Evolutionary conservation across 306 rosid genomes (phyloP).

Genomic region (Mimosa bimucronata): DNA sequence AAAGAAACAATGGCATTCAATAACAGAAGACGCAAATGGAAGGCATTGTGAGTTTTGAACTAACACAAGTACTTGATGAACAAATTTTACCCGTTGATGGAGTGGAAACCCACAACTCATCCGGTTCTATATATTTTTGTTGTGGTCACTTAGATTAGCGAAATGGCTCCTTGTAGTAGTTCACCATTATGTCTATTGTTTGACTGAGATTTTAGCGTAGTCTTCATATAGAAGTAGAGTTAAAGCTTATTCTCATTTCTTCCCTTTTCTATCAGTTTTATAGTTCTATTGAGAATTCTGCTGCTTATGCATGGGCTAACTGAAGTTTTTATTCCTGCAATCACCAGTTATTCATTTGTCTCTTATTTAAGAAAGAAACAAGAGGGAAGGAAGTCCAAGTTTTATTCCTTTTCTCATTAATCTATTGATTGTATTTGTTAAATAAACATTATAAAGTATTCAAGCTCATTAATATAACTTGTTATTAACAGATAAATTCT

Average conservation of each 20-base stretch:
- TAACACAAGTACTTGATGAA: neutral
- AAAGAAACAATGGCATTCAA: neutral
- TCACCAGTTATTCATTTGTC: slow-evolving; percentile 1
- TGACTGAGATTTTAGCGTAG: slow-evolving; percentile 5
- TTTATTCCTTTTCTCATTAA: neutral
- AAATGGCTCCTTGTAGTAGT: neutral
- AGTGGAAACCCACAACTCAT: neutral
- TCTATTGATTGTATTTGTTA: neutral
- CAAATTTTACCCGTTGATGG: neutral
- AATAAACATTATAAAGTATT: neutral
- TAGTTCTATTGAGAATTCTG: slow-evolving; percentile 22
- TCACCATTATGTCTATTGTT: neutral
- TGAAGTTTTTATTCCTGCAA: neutral
- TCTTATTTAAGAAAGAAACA: slow-evolving; percentile 10
- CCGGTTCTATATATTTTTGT: slow-evolving; percentile 4
- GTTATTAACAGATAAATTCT: slow-evolving; percentile 1
- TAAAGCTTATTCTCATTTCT: slow-evolving; percentile 4
- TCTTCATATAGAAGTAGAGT: slow-evolving; percentile 1
- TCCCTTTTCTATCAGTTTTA: neutral
- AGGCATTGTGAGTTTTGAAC: neutral
- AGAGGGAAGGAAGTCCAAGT: neutral
- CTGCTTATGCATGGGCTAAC: neutral
- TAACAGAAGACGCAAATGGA: neutral
- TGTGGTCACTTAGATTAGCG: neutral
- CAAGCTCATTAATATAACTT: slow-evolving; percentile 4